Percentiles rank a stretch among this genome's conserved stretches.
Evolutionary conservation across 805 yeast genomes (phyloP).

Genomic region (Myxozyma sirexii): DNA sequence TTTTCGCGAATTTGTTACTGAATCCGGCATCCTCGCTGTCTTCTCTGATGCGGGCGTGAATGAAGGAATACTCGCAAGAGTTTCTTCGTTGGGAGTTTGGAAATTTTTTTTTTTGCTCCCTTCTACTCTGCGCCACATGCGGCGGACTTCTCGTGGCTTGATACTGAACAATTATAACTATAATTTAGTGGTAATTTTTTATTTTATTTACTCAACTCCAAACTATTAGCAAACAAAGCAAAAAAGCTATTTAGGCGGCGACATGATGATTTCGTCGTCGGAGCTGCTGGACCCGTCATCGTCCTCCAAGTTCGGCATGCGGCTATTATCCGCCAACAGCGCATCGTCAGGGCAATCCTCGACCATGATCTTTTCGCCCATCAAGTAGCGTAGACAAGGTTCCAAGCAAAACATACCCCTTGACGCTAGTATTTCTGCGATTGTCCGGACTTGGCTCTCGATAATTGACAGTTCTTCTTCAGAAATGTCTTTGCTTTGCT

Average conservation of each 20-base stretch:
- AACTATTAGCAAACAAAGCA: too few relatives aligned
- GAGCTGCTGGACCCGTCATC: slow-evolving; percentile 13
- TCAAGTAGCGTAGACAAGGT: slow-evolving; percentile 68
- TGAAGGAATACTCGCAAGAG: not conserved
- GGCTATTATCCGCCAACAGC: not conserved
- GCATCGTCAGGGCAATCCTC: slow-evolving; percentile 8
- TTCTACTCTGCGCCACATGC: not conserved
- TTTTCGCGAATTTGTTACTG: not conserved
- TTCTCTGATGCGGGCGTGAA: not conserved
- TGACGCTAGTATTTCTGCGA: slow-evolving; percentile 59
- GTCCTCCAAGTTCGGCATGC: not conserved
- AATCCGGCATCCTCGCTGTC: not conserved
- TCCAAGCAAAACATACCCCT: slow-evolving; percentile 74
- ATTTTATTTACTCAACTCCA: too few relatives aligned
- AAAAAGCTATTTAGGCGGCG: slow-evolving; percentile 12
- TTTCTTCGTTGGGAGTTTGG: too few relatives aligned
- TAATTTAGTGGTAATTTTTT: too few relatives aligned
- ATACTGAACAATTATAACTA: too few relatives aligned
- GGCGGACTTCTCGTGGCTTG: not conserved
- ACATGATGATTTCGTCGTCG: slow-evolving; percentile 25
- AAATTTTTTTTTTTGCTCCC: too few relatives aligned
- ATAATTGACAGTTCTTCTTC: slow-evolving; percentile 55
- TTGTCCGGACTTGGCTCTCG: slow-evolving; percentile 53
- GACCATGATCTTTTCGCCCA: slow-evolving; percentile 63
- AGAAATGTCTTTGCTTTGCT: slow-evolving; percentile 73